phyloP scores from a whole-genome alignment of 257 asterid genomes.

The Eucommia ulmoides region DNA sequence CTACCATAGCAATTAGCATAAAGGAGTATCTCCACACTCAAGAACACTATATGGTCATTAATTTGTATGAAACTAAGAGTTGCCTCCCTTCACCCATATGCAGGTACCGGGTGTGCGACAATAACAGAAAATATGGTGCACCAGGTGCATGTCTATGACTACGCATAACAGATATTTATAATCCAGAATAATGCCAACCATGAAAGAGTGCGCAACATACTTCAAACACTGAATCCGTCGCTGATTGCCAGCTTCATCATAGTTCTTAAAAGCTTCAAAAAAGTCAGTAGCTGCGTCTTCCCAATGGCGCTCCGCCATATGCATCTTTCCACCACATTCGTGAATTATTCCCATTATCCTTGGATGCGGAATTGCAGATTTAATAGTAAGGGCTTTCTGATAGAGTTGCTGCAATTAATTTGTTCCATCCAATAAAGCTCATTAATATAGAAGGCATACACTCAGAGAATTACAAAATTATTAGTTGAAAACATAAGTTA shows the following conservation, averaged over 20 bases:
- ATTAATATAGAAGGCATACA: not conserved
- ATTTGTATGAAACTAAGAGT: not conserved
- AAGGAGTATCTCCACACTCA: no score
- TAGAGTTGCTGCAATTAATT: constrained; percentile 60
- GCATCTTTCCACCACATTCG: constrained; percentile 99
- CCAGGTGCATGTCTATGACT: no score
- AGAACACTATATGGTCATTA: no score
- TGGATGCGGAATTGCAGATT: constrained; percentile 99
- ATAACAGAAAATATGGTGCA: no score
- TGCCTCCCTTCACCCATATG: not conserved
- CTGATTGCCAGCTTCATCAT: constrained; percentile 98
- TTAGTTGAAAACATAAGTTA: no score
- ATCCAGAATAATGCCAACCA: no score
- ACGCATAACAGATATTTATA: no score
- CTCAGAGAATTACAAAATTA: no score
- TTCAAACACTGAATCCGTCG: constrained; percentile 93
- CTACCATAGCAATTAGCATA: no score
- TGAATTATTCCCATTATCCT: constrained; percentile 98
- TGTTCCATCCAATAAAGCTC: constrained; percentile 1
- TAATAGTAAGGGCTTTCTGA: constrained; percentile 79
- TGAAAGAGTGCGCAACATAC: constrained; percentile 24
- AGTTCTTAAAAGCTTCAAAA: constrained; percentile 95
- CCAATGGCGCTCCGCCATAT: constrained; percentile 98
- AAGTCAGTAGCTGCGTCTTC: constrained; percentile 95
- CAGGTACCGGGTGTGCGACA: no score